Conservation (phyloP, 495 filamentous ascomycete species). For the Hypoxylon cercidicola region DNA sequence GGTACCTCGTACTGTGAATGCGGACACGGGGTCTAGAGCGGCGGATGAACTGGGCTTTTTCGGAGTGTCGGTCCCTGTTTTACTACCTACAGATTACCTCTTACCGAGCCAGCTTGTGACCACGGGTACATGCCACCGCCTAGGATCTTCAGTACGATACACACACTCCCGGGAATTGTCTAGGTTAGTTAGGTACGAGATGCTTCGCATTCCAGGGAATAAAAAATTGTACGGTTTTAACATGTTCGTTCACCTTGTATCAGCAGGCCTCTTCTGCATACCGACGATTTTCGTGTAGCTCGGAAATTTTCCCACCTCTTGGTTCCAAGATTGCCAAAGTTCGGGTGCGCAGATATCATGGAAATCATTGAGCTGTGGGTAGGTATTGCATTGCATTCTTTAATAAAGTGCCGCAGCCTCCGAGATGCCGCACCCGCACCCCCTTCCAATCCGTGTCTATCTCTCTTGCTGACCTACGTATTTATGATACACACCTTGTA, state of each 20-base stretch:
- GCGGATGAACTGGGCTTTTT: constrained; percentile 33
- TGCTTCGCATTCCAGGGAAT: constrained; percentile 1
- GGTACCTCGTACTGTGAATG: constrained; percentile 26
- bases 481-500: not conserved
- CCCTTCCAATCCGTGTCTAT: not conserved
- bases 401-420: constrained; percentile 20
- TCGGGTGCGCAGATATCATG: constrained; percentile 16
- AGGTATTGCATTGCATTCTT: not conserved
- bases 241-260: not conserved
- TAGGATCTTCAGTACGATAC: not conserved
- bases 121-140: not conserved
- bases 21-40: constrained; percentile 40
- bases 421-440: constrained; percentile 11
- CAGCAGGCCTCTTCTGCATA: not conserved
- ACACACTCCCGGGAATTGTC: constrained; percentile 3
- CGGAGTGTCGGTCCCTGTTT: constrained; percentile 44
- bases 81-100: constrained; percentile 28
- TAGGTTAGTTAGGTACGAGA: not conserved
- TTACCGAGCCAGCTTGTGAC: not conserved
- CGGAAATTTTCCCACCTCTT: not conserved
- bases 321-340: constrained; percentile 19
- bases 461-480: constrained; percentile 13
- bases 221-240: too few relatives aligned
- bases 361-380: not conserved
- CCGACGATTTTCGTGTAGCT: constrained; percentile 5